Conservation (phyloP, 1,139 yeast species). For the Taphrina sp. region DNA sequence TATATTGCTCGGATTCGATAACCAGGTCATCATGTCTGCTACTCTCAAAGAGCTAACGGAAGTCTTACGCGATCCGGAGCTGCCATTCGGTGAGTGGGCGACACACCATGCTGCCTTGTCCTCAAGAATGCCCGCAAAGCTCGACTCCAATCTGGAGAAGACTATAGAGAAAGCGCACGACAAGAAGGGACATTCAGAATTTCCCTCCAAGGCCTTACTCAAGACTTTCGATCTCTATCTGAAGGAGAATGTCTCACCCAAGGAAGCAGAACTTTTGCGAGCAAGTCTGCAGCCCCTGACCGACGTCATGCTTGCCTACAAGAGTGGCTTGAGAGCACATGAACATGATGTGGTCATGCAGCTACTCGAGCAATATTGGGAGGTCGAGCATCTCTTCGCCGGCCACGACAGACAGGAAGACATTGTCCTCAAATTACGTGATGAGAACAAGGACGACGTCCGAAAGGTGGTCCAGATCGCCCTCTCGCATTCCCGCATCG, state of each 20-base stretch:
- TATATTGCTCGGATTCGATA: conserved; percentile 86
- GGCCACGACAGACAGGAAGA: conserved; percentile 75
- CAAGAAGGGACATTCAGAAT: conserved; percentile 62
- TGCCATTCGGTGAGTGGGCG: conserved; percentile 93
- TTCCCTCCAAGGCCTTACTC: conserved; percentile 84
- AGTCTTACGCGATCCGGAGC: conserved; percentile 69
- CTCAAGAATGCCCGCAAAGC: conserved; percentile 75
- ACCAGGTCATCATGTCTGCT: conserved; percentile 86
- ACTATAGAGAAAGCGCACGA: conserved; percentile 59
- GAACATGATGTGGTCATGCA: conserved; percentile 73
- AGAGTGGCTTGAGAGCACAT: conserved; percentile 75
- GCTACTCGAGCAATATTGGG: conserved; percentile 67
- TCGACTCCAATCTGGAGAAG: conserved; percentile 65
- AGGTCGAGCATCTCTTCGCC: conserved; percentile 73
- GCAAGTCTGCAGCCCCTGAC: conserved; percentile 70
- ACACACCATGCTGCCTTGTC: conserved; percentile 85
- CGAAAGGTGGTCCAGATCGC: conserved; percentile 68
- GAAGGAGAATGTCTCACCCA: conserved; percentile 47
- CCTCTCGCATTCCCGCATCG: conserved; percentile 87
- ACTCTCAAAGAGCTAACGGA: conserved; percentile 71
- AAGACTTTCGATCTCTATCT: conserved; percentile 59
- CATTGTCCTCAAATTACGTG: conserved; percentile 79
- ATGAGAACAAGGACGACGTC: conserved; percentile 76
- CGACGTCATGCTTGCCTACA: conserved; percentile 66
- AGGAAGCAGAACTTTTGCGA: conserved; percentile 53